phyloP scores from a whole-genome alignment of 2,329 filamentous ascomycete species.

The Macrophomina tecta region DNA sequence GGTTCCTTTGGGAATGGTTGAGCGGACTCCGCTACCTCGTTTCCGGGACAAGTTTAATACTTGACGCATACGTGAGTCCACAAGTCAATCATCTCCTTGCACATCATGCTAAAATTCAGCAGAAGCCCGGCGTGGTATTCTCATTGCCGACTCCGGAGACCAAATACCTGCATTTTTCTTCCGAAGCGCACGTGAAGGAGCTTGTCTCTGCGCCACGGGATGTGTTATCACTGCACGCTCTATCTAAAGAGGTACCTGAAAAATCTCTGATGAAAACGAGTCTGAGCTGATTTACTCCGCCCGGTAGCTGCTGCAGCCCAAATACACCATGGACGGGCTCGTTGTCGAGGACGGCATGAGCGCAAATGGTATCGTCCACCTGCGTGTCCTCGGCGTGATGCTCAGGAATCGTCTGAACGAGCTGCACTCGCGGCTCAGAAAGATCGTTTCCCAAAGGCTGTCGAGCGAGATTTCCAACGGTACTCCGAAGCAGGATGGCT shows the following conservation, averaged over 20 bases:
- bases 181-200: conserved; percentile 11
- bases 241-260: conserved; percentile 22
- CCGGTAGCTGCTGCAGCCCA: conserved; percentile 10
- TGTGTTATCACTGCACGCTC: conserved; percentile 20
- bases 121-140: not conserved
- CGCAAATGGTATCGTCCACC: conserved; percentile 14
- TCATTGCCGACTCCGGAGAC: conserved; percentile 4
- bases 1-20: not conserved
- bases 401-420: conserved; percentile 8
- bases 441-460: not conserved
- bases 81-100: not conserved
- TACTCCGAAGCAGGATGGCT: conserved; percentile 1
- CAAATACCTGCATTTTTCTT: conserved; percentile 15
- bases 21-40: not conserved
- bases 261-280: not conserved
- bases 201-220: conserved; percentile 9
- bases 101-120: not conserved
- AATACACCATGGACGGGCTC: conserved; percentile 25
- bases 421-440: conserved; percentile 5
- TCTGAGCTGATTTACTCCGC: not conserved
- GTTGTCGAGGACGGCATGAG: conserved; percentile 18
- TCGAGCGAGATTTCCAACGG: not conserved
- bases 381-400: conserved; percentile 8
- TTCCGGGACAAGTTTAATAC: not conserved
- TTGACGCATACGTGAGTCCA: conserved; percentile 2